phyloP scores from a whole-genome alignment of 441 rosid species.

The Mallotus repandus region DNA sequence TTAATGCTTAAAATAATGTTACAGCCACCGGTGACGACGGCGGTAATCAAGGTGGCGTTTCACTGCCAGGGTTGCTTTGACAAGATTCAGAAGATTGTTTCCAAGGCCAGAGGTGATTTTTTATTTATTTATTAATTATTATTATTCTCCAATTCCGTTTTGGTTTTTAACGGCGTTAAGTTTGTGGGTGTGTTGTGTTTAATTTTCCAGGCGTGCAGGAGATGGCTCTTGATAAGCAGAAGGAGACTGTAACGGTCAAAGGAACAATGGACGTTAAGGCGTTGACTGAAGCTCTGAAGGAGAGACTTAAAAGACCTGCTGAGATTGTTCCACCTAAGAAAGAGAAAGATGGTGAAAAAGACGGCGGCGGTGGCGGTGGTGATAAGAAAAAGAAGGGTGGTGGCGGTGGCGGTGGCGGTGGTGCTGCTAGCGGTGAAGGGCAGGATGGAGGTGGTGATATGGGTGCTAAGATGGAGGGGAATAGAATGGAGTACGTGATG shows the following conservation, averaged over 20 bases:
- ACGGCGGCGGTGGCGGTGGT: slow-evolving; percentile 4
- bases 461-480: slow-evolving; percentile 34
- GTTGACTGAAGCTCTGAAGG: slow-evolving; percentile 42
- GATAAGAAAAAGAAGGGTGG: slow-evolving; percentile 18
- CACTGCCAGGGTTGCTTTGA: slow-evolving; percentile 70
- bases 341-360: slow-evolving; percentile 44
- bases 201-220: slow-evolving; percentile 52
- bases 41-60: slow-evolving; percentile 61
- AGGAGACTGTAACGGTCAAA: slow-evolving; percentile 67
- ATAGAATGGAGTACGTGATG: slow-evolving; percentile 42
- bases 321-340: slow-evolving; percentile 77
- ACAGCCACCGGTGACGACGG: slow-evolving; percentile 69
- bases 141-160: not conserved
- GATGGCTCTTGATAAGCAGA: slow-evolving; percentile 48
- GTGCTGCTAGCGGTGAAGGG: not conserved
- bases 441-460: not conserved
- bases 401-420: slow-evolving; percentile 24
- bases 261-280: slow-evolving; percentile 81
- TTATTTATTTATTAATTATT: not conserved
- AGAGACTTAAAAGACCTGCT: slow-evolving; percentile 58
- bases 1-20: not conserved
- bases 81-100: slow-evolving; percentile 53
- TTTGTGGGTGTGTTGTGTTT: not conserved
- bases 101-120: slow-evolving; percentile 47
- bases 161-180: not conserved